A percentile compares a stretch with the other conserved stretches of the same genome.
These are phyloP conservation scores for Lachnellula arida DNA, from an alignment of 2,329 filamentous ascomycete species.

Conservation along the genomic window DNA sequence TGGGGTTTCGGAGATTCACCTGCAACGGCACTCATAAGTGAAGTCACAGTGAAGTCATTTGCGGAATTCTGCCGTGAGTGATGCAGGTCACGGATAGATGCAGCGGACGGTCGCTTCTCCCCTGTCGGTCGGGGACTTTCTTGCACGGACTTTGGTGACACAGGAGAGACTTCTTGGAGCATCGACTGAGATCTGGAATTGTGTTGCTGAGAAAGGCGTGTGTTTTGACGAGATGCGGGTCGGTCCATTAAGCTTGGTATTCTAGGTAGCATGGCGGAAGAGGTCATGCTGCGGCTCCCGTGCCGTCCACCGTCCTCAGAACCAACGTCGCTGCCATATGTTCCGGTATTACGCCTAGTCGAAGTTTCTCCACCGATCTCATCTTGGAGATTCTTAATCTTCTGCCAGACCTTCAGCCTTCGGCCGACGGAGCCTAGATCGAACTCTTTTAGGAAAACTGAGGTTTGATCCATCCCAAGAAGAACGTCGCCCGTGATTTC, in stretches of 20 bases:
- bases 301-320: slow-evolving; percentile 47
- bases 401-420: slow-evolving; percentile 92
- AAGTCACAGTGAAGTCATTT: slow-evolving; percentile 35
- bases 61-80: slow-evolving; percentile 78
- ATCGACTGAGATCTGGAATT: slow-evolving; percentile 32
- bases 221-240: slow-evolving; percentile 23
- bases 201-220: slow-evolving; percentile 29
- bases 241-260: slow-evolving; percentile 28
- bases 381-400: slow-evolving; percentile 86
- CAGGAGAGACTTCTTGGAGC: slow-evolving; percentile 38
- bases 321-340: slow-evolving; percentile 54
- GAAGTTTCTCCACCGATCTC: slow-evolving; percentile 60
- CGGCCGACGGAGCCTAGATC: slow-evolving; percentile 87
- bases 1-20: slow-evolving; percentile 13
- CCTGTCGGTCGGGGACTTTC: slow-evolving; percentile 33
- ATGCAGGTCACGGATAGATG: slow-evolving; percentile 75
- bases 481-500: slow-evolving; percentile 94
- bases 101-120: slow-evolving; percentile 67
- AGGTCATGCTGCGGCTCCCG: slow-evolving; percentile 38
- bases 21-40: slow-evolving; percentile 40
- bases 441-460: slow-evolving; percentile 92
- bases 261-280: slow-evolving; percentile 24
- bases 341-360: slow-evolving; percentile 49
- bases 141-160: slow-evolving; percentile 37
- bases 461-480: slow-evolving; percentile 90